phyloP scores from a whole-genome alignment of 768 basidiomycete species.

The Tephrocybe sp. region DNA sequence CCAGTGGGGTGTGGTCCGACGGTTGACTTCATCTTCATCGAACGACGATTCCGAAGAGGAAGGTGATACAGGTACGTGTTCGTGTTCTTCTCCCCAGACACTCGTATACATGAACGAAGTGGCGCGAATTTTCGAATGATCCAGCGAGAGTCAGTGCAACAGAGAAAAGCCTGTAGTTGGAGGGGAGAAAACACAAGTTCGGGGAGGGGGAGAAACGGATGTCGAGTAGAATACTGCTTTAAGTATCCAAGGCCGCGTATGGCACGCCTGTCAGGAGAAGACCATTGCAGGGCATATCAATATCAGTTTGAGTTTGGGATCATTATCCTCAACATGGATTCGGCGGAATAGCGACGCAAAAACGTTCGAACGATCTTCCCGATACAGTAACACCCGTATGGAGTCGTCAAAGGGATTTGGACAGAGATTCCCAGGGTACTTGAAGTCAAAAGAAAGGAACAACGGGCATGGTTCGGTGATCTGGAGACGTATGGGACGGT shows the following conservation, averaged over 20 bases:
- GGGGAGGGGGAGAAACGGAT: conserved; percentile 3
- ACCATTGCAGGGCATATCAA: conserved; percentile 26
- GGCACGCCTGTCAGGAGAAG: conserved; percentile 21
- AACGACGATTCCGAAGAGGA: conserved; percentile 49
- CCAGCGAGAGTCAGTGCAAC: conserved; percentile 2
- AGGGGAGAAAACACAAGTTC: background rate
- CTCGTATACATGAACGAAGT: conserved; percentile 17
- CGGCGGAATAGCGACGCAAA: conserved; percentile 30
- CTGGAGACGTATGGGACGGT: background rate
- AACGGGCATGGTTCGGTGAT: conserved; percentile 5
- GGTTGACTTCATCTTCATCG: conserved; percentile 59
- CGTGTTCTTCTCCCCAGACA: conserved; percentile 23
- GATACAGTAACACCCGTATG: conserved; percentile 31
- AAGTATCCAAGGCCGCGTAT: conserved; percentile 18
- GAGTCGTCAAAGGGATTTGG: conserved; percentile 21
- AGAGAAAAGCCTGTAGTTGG: background rate
- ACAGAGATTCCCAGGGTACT: conserved; percentile 31
- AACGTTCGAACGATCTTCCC: conserved; percentile 31
- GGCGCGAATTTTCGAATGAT: background rate
- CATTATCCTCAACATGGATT: conserved; percentile 29
- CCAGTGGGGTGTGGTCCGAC: conserved; percentile 63
- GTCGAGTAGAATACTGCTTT: conserved; percentile 14
- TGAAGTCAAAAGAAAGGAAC: conserved; percentile 9
- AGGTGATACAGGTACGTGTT: conserved; percentile 33
- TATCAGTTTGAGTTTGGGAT: conserved; percentile 26